Evolutionary conservation across 1,284 basidiomycete genomes (phyloP), one percentile per base, ranked within the genome.

Genomic region (Cutaneotrichosporon dermatis): DNA sequence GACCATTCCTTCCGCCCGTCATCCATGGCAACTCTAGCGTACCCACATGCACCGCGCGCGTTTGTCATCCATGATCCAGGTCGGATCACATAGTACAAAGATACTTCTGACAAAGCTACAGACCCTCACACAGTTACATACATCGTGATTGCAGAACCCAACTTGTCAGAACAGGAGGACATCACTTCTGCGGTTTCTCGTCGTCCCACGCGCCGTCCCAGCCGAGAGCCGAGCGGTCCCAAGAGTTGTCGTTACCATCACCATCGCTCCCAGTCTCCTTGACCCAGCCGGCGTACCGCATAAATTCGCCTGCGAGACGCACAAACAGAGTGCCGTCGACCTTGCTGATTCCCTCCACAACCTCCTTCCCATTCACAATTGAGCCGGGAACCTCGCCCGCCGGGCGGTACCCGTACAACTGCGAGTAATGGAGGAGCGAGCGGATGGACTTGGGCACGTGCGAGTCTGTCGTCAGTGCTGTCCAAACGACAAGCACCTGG

Each of bases 151-250:
- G 25, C 25, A 25, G 25, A 25, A 25, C 25, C 25, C 25, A 25
- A 25, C 25, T 25, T 25, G 25, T 25, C 25, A 25, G 25, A 25
- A 25, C 25, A 25, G 25, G 25, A 25, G 25, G 25, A 25, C 25
- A 25, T 25, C 25, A 25, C 16, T 41, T 51, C 9, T 37, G 37
- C 15, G 37, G 37, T 25, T 13, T 51, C 36, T 51, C 50, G 50
- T 51, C 39, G 10, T 81, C 80, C 87, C 86, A 88, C 0, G 85
- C 86, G 10, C 80, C 85, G 61, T 88, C 85, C 83, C 85, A 88
- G 0, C 87, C 87, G 33, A 87, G 72, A 15, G 81, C 84, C 66
- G 83, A 85, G 46, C 80, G 64, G 72, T 87, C 86, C 86, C 86
- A 88, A 15, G 50, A 55, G 1, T 60, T 61, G 15, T 67, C 66